Percentiles rank a stretch among this genome's conserved stretches.
These are phyloP conservation scores for Ceratocystis alfenasii DNA, from an alignment of 2,329 filamentous ascomycete species.

Conservation along the genomic window DNA sequence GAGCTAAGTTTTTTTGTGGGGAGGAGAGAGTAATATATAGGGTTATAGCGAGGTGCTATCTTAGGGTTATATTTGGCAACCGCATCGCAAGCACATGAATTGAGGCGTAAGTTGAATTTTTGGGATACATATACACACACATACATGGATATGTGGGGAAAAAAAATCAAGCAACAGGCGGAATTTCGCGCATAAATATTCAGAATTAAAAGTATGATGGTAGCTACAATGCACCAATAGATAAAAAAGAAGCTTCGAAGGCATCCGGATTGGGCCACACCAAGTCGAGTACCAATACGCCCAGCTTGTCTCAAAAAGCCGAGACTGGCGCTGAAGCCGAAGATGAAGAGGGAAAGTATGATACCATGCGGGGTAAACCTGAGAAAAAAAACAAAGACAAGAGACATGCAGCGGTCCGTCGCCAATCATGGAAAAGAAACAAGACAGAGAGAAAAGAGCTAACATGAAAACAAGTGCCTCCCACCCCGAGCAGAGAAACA, in stretches of 20 bases:
- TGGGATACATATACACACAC: background rate
- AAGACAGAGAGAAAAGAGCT: background rate
- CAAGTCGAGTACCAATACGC: background rate
- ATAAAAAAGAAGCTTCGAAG: background rate
- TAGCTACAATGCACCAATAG: constrained; percentile 9
- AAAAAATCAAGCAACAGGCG: background rate
- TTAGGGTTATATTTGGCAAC: constrained; percentile 1
- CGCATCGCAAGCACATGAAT: background rate
- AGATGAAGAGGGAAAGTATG: background rate
- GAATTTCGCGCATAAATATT: background rate
- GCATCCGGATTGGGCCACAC: background rate
- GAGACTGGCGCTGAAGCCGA: background rate
- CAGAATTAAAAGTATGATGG: constrained; percentile 4
- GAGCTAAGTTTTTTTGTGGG: background rate
- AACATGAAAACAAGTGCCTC: background rate
- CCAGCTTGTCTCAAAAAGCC: background rate
- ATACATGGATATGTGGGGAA: background rate
- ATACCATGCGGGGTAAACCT: too few relatives aligned
- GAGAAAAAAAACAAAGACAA: background rate
- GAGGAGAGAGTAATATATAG: background rate
- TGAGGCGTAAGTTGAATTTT: too few relatives aligned
- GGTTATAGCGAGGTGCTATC: background rate
- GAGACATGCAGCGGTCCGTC: background rate
- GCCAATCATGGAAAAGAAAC: background rate
- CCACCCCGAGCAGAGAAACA: constrained; percentile 6